phyloP scores from a whole-genome alignment of 768 basidiomycete species.

The Phanerochaete carnosa region DNA sequence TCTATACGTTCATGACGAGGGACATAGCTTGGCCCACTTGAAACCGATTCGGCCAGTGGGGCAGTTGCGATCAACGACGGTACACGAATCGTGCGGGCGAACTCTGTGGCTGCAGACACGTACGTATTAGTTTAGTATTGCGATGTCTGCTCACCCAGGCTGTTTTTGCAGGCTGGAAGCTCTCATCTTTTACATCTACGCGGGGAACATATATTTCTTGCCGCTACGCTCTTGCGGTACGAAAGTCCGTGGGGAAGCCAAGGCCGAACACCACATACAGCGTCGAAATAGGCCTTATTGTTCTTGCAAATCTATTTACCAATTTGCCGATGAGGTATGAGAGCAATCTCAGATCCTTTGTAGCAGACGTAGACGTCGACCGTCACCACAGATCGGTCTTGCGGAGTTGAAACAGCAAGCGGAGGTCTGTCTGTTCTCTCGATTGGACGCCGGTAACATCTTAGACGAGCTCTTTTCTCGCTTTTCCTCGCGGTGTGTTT shows the following conservation, averaged over 20 bases:
- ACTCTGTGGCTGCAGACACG: neutral
- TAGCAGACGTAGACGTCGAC: too few relatives aligned
- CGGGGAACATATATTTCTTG: slow-evolving; percentile 1
- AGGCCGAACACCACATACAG: neutral
- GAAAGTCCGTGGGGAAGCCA: neutral
- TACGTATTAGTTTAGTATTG: neutral
- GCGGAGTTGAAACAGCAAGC: neutral
- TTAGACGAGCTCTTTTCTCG: neutral
- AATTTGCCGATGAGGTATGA: slow-evolving; percentile 7
- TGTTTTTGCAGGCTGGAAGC: slow-evolving; percentile 4
- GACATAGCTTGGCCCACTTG: too few relatives aligned
- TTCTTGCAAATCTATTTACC: slow-evolving; percentile 9
- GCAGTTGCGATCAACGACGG: neutral
- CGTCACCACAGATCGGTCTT: neutral
- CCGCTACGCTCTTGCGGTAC: slow-evolving; percentile 1
- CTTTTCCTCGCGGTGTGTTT: neutral
- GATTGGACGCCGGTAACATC: neutral
- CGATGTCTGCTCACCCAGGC: too few relatives aligned
- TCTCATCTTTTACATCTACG: slow-evolving; percentile 7
- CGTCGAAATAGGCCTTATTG: neutral
- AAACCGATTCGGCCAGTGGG: neutral
- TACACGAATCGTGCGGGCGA: neutral
- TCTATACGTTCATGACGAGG: too few relatives aligned
- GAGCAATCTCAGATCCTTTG: too few relatives aligned
- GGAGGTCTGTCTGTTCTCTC: neutral